phyloP scores from a whole-genome alignment of 2,329 filamentous ascomycete genomes.

The Tolypocladium ovalisporum region DNA sequence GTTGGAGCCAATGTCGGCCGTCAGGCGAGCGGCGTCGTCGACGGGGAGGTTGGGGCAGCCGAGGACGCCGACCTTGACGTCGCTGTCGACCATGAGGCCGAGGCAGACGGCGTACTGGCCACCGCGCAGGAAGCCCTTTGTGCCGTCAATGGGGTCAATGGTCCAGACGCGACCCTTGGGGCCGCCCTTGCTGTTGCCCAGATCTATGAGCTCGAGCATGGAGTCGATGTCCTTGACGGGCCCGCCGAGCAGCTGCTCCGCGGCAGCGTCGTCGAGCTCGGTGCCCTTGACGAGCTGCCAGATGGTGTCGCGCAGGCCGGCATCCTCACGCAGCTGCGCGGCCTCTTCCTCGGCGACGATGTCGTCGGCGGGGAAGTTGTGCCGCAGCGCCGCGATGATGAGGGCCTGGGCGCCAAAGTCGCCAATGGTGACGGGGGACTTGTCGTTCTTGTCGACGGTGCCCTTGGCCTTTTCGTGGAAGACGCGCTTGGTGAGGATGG shows the following conservation, averaged over 20 bases:
- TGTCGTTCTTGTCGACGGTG: slow-evolving; percentile 82
- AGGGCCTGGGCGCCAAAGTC: slow-evolving; percentile 97
- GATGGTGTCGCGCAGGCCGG: slow-evolving; percentile 54
- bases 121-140: slow-evolving; percentile 90
- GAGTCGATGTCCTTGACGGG: slow-evolving; percentile 54
- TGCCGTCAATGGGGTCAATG: slow-evolving; percentile 94
- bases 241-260: slow-evolving; percentile 57
- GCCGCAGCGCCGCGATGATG: slow-evolving; percentile 81
- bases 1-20: slow-evolving; percentile 61
- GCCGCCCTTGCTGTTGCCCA: slow-evolving; percentile 61
- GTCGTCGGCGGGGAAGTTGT: slow-evolving; percentile 82
- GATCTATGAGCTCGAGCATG: slow-evolving; percentile 58
- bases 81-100: slow-evolving; percentile 81
- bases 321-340: slow-evolving; percentile 62
- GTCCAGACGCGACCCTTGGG: slow-evolving; percentile 78
- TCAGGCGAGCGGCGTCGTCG: slow-evolving; percentile 53
- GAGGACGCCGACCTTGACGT: slow-evolving; percentile 88
- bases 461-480: slow-evolving; percentile 82
- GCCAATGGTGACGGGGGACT: slow-evolving; percentile 92
- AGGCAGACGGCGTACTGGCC: slow-evolving; percentile 97
- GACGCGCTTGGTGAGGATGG: slow-evolving; percentile 41
- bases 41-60: slow-evolving; percentile 93
- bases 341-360: slow-evolving; percentile 96
- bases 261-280: slow-evolving; percentile 46
- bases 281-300: slow-evolving; percentile 73